Evolutionary conservation across 192 early-diverging fungal species (phyloP), one percentile per base, ranked within the genome.

Genomic region (Linnemannia schmuckeri): DNA sequence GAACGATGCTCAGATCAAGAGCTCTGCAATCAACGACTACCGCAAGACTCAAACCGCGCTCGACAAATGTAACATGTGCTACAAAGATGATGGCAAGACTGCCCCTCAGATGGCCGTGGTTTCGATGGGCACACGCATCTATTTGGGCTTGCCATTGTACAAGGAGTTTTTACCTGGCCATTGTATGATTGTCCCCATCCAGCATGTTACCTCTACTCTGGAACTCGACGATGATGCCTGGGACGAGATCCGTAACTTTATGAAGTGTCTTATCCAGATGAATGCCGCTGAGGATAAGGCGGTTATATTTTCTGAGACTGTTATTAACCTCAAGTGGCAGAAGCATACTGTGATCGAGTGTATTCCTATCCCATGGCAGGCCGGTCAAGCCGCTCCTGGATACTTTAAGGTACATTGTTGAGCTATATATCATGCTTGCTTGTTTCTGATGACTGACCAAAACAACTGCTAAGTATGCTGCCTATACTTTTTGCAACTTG

Each of bases 211-310:
- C 0, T 95, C 96, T 10, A 96, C 94, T 18, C 88, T 99, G 42
- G 95, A 96, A 80, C 95, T 94, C 69, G 97, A 98, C 69, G 97
- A 99, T 75, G 96, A 96, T 79, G 91, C 90, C 18, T 99, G 98
- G 98, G 95, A 95, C 69, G 98, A 99, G 86, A 97, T 99, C 44
- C 81, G 93, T 82, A 99, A 99, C 81, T 99, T 99, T 88, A 94
- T 97, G 94, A 99, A 99, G 82, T 96, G 95, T 80, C 87, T 99
- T 57, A 94, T 97, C 70, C 93, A 92, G 73, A 97, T 98, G 96
- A 96, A 96, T 88, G 94, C 92, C 15, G 94, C 88, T 9, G 77
- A 93, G 44, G 90, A 92, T 38, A 89, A 93, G 76, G 93, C 93
- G 22, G 93, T 96, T 1, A 85, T 99, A 8, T 99, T 99, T 90